Base-by-base conservation (phyloP, 805 yeast species). In the Candida sonorensis region DNA sequence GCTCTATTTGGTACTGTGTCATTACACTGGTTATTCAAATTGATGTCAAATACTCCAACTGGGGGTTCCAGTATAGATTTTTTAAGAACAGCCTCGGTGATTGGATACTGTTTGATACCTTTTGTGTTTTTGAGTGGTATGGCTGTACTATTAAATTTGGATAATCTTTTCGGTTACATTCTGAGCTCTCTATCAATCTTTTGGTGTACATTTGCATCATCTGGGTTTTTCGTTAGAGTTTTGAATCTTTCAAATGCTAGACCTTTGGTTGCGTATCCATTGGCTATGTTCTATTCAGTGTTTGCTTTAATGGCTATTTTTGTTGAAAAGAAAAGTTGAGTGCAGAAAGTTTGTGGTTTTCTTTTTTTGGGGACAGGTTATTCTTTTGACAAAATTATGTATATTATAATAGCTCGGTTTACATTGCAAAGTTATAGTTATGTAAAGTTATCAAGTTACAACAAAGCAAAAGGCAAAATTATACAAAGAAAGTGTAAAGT, bases 241-340 rank as follows among this genome's bases (percentile, higher is more conserved):
- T 66, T 92, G 50, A 84, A 77, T 50, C 66, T 92, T 37, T 77
- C 79, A 31, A 84, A 87, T 46, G 95, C 90, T 41, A 76, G 98
- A 50, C 79, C 82, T 5, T 71, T 92, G 41, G 81, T 92, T 37
- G 98, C 97, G 2, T 92, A 92, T 52, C 98, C 98, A 2, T 66
- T 92, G 49, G 78, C 82, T 10, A 75, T 92, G 62, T 90, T 90
- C 55, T 92, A 92, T 66, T 77, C 88, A 36, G 88, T 90, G 3
- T 92, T 92, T 67, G 95, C 97, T 20, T 68, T 92, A 45, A 87
- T 92, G 94, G 94, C 96, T 2, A 81, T 92, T 21, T 92, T 92
- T 41, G 62, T 49, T 9, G 63, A 57, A 37, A 56, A 53, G 32
- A 49, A 50, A 22, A 40, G 41, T 24, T 43, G 26, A 33, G 26